Base-by-base conservation (phyloP, 352 stramenopile species). In the Globisporangium rhizosaccharum region DNA sequence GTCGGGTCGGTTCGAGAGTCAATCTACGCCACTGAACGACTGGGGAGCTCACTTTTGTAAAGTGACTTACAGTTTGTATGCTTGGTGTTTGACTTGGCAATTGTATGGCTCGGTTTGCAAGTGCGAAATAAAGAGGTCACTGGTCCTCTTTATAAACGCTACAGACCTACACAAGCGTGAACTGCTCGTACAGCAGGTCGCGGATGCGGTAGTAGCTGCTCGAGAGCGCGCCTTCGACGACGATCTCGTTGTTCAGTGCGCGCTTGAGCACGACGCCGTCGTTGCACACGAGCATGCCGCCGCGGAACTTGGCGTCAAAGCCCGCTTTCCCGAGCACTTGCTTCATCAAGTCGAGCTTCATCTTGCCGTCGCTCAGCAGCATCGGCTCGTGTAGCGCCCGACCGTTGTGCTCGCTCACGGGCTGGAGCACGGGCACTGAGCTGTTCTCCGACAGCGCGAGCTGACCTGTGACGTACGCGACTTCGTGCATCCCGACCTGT, bases 311-410 rank as follows among this genome's bases (percentile, higher is more conserved):
- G 66, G 85, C 87, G 61, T 96, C 86, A 69, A 94, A 96, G 0
- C 85, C 87, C 12, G 85, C 83, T 51, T 91, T 92, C 42, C 80
- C 82, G 36, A 96, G 68, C 56, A 94, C 77, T 62, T 94, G 84
- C 67, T 94, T 94, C 85, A 96, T 93, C 59, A 92, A 75, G 59
- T 93, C 83, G 58, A 96, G 71, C 68, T 93, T 96, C 68, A 94
- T 84, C 70, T 94, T 94, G 70, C 85, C 87, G 49, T 96, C 84
- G 53, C 82, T 94, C 51, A 96, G 72, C 53, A 94, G 60, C 47
- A 96, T 90, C 14, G 86, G 86, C 26, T 90, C 77, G 65, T 96
- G 86, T 3, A 71, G 75, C 17, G 68, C 70, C 20, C 56, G 63
- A 0, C 65, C 69, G 20, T 53, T 65, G 6, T 71, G 75, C 30